Conservation (phyloP, 345 rosid genomes). For the Physaria fendleri region DNA sequence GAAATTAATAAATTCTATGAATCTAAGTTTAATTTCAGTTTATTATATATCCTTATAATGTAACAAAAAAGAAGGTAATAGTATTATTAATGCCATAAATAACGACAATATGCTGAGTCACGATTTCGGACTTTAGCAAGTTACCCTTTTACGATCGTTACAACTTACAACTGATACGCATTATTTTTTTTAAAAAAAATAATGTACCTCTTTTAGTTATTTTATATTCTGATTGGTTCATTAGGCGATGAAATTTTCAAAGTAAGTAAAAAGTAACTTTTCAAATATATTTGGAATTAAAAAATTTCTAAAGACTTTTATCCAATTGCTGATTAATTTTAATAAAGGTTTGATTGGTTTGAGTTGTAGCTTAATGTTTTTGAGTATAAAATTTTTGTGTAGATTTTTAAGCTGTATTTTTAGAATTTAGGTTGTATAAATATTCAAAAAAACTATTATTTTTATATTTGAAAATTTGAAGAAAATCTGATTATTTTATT, state of each 20-base stretch:
- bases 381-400: no score
- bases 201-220: no score
- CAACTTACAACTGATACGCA: no score
- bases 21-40: neutral
- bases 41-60: neutral
- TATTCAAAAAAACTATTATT: no score
- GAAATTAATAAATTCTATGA: neutral
- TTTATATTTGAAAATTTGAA: no score
- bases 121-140: neutral
- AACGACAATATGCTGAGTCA: constrained; percentile 6
- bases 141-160: neutral
- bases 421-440: no score
- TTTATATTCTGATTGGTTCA: neutral
- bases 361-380: no score
- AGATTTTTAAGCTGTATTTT: no score
- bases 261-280: no score
- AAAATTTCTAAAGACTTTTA: neutral
- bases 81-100: neutral
- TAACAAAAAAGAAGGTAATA: neutral
- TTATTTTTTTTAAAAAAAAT: no score
- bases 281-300: neutral
- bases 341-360: no score
- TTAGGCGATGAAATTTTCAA: neutral
- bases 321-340: neutral
- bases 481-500: no score